Conservation (phyloP, 495 filamentous ascomycete genomes). For the Aspergillus panamensis region DNA sequence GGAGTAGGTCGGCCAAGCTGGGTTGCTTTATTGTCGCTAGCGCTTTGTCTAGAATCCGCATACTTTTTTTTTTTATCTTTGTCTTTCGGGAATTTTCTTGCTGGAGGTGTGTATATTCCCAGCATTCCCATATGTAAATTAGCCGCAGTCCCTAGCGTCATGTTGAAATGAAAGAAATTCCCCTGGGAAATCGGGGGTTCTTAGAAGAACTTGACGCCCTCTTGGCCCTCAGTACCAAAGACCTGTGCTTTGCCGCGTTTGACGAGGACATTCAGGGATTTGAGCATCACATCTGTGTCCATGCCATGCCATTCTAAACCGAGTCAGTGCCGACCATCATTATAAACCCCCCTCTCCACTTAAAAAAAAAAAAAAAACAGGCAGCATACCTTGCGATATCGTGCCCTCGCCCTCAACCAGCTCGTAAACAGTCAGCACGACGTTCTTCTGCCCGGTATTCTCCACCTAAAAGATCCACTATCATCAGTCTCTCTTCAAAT, state of each 20-base stretch:
- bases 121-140: conserved; percentile 11
- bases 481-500: too few relatives aligned
- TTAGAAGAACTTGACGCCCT: conserved; percentile 96
- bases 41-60: conserved; percentile 6
- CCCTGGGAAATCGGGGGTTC: neutral
- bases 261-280: conserved; percentile 72
- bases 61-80: conserved; percentile 1
- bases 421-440: conserved; percentile 75
- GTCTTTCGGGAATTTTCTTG: conserved; percentile 7
- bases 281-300: conserved; percentile 73
- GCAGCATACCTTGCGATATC: conserved; percentile 49
- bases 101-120: conserved; percentile 13
- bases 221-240: conserved; percentile 79
- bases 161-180: neutral
- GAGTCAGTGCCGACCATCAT: conserved; percentile 18
- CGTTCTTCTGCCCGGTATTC: conserved; percentile 66
- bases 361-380: too few relatives aligned
- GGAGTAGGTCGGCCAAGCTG: conserved; percentile 19
- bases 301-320: conserved; percentile 79
- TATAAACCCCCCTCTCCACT: too few relatives aligned
- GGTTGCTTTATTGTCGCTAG: neutral
- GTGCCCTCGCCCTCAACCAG: conserved; percentile 65
- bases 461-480: conserved; percentile 50
- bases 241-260: conserved; percentile 90
- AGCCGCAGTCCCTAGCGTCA: conserved; percentile 5